Evolutionary conservation across 148 eudicot genomes (phyloP), one percentile per base, ranked within the genome.

Genomic region (Camellia japonica): DNA sequence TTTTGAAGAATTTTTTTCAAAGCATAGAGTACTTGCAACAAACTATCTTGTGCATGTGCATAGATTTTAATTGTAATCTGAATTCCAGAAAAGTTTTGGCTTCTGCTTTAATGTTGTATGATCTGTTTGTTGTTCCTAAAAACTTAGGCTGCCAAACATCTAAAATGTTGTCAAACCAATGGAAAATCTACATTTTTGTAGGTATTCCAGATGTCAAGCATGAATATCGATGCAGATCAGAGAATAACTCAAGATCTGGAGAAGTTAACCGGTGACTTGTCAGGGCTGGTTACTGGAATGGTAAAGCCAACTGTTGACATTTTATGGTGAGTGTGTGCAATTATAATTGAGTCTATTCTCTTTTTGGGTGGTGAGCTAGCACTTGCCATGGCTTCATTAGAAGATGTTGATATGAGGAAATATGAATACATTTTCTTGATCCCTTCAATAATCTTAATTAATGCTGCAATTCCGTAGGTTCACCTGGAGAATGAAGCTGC

Each of bases 401-500:
- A 47, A 47, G 78, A n/a, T 38, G 3, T 47, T 61, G 73, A n/a
- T 59, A 11, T 7, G 68, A 16, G 62, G 76, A 18, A 9, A 69
- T 56, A 49, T 23, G 20, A 38, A 41, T 55, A 59, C 18, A 20
- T 65, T 71, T 58, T 56, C 43, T 43, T 56, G 43, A 44, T 74
- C 55, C 73, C 23, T 69, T 63, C n/a, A 20, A 19, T 46, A 42
- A 79, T 87, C 66, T 41, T 80, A 76, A 70, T 15, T 70, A 71
- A 41, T 69, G 68, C 51, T 44, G 30, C 19, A 75, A 52, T 41
- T 80, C 64, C 77, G 71, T 86, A 95, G 99, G 99, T 95, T 95
- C 93, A 93, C 99, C 3, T n/a, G n/a, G 97, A 93, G 99, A 86
- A 95, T 95, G 99, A 93, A 93, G 88, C n/a, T n/a, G n/a, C n/a